Base-by-base conservation (phyloP, 176 grass and related monocot genomes). In the Ensete glaucum region DNA sequence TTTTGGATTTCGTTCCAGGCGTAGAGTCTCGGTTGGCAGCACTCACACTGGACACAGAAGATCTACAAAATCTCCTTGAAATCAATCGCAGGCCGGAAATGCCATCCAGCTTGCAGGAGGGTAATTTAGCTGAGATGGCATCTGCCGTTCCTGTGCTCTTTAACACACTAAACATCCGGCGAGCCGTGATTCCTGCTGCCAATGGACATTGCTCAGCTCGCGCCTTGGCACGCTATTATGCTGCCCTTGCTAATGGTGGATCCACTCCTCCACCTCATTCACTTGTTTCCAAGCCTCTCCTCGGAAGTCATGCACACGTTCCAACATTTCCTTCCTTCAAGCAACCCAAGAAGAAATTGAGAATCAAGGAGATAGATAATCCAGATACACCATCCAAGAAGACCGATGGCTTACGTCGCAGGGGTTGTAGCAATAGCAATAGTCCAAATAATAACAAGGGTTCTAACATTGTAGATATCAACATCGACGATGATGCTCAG, bases 171-270 rank as follows among this genome's bases (percentile, higher is more conserved):
- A 93, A 98, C 53, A 53, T 94, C 22, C 95, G 90, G 1, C 82
- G 95, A 27, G 88, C 90, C 59, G 89, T 94, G 65, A 80, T 98
- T 79, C 95, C 95, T 13, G 95, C 90, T 20, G 95, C 90, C 48
- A 98, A 98, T 6, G 88, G 95, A 11, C 95, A 98, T 78, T 91
- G 91, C 70, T 98, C 95, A 0, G 95, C 90, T 34, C 95, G 95
- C 8, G 95, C 95, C 0, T 84, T 98, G 0, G 95, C 95, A n/a
- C 86, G 95, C 52, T 98, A 94, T 76, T 98, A 98, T 9, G 90
- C 90, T 0, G 82, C 88, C 2, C 84, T 98, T 3, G 86, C 75
- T 49, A 73, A 58, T 0, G 84, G 84, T 1, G 95, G 95, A 50
- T 20, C 57, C 17, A 56, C 93, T 69, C 95, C 95, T 75, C 95